These are phyloP conservation scores for Balakata baccata DNA, from an alignment of 345 rosid genomes.

Conservation along the genomic window DNA sequence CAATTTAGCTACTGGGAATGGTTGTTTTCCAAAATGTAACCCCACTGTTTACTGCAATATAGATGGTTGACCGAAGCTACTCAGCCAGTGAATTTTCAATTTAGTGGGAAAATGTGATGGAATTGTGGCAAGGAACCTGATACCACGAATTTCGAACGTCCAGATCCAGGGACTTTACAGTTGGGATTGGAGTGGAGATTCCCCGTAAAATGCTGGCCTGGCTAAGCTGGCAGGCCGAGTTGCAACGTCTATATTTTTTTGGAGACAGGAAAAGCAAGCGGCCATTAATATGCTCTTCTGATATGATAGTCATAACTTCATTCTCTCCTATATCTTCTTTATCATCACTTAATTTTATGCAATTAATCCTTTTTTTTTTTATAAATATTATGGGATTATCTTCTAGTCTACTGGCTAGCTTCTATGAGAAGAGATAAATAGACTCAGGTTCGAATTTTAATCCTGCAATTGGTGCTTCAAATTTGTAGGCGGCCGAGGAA, in stretches of 20 bases:
- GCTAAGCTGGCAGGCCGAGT: neutral
- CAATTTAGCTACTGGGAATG: too few species aligned
- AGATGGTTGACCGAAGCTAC: neutral
- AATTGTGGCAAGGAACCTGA: neutral
- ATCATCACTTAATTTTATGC: too few species aligned
- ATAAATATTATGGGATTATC: too few species aligned
- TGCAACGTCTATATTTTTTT: neutral
- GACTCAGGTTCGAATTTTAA: too few species aligned
- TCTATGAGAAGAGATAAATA: too few species aligned
- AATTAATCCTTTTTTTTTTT: too few species aligned
- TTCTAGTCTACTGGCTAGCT: too few species aligned
- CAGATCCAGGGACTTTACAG: neutral
- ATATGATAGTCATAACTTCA: too few species aligned
- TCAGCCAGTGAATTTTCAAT: neutral
- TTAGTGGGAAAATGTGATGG: neutral
- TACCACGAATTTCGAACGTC: neutral
- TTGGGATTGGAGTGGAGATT: neutral
- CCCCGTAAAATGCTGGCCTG: neutral
- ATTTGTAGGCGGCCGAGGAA: neutral
- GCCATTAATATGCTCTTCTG: neutral
- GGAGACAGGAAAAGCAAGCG: neutral
- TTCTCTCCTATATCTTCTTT: too few species aligned
- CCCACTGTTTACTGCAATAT: too few species aligned
- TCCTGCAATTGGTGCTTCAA: neutral
- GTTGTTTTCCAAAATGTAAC: too few species aligned